A percentile compares a stretch with the other conserved stretches of the same genome.
phyloP scores from a whole-genome alignment of 2,329 filamentous ascomycete species.

The Parascedosporium putredinis region DNA sequence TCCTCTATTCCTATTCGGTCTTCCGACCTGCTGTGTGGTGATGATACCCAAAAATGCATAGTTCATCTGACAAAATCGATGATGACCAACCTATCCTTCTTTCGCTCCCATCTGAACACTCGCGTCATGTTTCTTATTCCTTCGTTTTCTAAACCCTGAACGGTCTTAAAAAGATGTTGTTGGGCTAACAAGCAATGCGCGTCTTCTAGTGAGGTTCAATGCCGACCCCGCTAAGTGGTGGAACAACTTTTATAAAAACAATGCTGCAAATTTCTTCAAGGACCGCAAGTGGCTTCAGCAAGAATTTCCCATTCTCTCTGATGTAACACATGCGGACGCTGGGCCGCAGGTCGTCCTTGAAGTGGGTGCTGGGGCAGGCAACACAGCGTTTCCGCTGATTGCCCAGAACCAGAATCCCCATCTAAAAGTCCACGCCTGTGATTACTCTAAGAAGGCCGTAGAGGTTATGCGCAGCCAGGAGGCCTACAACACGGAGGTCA shows the following conservation, averaged over 20 bases:
- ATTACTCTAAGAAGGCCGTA: conserved; percentile 92
- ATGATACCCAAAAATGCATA: conserved; percentile 54
- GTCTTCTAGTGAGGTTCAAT: conserved; percentile 71
- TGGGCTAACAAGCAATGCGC: conserved; percentile 9
- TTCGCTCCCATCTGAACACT: conserved; percentile 63
- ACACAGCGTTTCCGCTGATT: conserved; percentile 89
- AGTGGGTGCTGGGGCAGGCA: conserved; percentile 90
- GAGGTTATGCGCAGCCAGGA: conserved; percentile 79
- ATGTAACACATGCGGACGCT: conserved; percentile 60
- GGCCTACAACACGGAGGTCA: conserved; percentile 59
- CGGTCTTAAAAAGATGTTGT: neutral
- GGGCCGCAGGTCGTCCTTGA: conserved; percentile 68
- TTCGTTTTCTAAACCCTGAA: conserved; percentile 6
- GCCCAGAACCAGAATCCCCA: conserved; percentile 71
- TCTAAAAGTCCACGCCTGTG: conserved; percentile 82
- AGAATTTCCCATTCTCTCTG: conserved; percentile 81
- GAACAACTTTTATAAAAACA: conserved; percentile 98
- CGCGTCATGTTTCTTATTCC: conserved; percentile 7
- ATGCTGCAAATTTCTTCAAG: conserved; percentile 96
- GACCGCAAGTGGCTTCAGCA: conserved; percentile 94
- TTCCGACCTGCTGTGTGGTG: conserved; percentile 28
- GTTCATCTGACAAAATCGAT: conserved; percentile 55
- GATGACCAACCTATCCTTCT: conserved; percentile 57
- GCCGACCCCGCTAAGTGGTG: conserved; percentile 88
- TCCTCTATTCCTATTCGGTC: conserved; percentile 16